Evolutionary conservation across 306 rosid genomes (phyloP).

Genomic region (Myrica gale): DNA sequence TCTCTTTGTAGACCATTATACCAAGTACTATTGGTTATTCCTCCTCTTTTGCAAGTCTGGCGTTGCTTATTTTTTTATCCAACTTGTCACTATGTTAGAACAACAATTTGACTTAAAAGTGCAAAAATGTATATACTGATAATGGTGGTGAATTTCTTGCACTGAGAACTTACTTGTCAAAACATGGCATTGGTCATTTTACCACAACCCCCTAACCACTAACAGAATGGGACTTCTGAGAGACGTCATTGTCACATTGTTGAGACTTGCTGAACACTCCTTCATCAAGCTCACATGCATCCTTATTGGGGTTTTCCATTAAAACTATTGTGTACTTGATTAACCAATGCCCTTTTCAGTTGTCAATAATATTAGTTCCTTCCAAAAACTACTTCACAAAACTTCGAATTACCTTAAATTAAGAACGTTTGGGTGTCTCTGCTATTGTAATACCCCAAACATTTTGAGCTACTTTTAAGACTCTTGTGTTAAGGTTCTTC

Average conservation of each 20-base stretch:
- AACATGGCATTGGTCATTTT: neutral
- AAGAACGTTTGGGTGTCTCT: neutral
- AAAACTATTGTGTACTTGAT: neutral
- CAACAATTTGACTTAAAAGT: neutral
- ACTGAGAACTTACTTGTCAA: rapidly evolving
- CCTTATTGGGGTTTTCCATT: neutral
- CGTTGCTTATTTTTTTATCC: neutral
- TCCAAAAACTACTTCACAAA: neutral
- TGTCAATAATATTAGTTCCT: neutral
- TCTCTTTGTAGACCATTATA: neutral
- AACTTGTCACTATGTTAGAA: neutral
- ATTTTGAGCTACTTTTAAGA: no score
- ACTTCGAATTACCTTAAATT: neutral
- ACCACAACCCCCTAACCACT: neutral
- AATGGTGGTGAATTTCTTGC: slow-evolving; percentile 5
- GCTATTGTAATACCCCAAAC: no score
- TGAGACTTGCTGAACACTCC: neutral
- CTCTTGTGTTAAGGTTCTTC: no score
- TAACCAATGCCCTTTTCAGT: neutral
- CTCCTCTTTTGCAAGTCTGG: neutral
- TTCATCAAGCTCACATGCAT: neutral
- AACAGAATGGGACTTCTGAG: neutral
- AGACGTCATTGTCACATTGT: slow-evolving; percentile 1
- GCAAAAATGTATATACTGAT: neutral
- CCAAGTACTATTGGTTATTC: neutral